phyloP scores from a whole-genome alignment of 345 rosid species.

The Bruguiera parviflora region DNA sequence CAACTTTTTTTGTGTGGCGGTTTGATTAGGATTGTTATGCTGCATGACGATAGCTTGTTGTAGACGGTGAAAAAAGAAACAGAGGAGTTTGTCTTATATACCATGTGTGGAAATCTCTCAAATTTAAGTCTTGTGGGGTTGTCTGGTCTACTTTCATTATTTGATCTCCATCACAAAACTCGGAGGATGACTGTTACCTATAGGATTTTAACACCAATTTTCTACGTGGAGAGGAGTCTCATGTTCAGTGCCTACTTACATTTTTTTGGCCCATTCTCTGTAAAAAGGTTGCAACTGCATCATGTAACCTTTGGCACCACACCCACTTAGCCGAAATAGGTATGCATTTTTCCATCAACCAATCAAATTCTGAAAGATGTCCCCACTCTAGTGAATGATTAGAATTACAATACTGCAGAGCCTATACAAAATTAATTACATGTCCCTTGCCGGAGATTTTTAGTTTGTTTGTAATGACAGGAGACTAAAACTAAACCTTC shows the following conservation, averaged over 20 bases:
- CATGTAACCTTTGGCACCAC: background rate
- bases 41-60: background rate
- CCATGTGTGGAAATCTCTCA: background rate
- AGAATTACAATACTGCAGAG: background rate
- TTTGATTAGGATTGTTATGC: background rate
- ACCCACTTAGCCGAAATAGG: background rate
- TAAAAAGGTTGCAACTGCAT: background rate
- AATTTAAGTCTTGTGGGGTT: background rate
- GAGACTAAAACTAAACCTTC: no score
- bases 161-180: background rate
- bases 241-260: background rate
- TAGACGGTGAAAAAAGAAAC: background rate
- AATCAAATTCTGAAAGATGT: background rate
- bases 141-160: slow-evolving; percentile 3
- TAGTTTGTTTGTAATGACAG: no score
- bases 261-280: background rate
- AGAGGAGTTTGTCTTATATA: background rate
- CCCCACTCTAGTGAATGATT: background rate
- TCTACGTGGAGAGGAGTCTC: background rate
- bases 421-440: background rate
- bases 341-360: background rate
- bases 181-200: background rate
- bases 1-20: background rate
- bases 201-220: background rate
- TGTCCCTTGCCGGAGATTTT: no score